Percentiles rank a stretch among this genome's conserved stretches.
Evolutionary conservation across 352 stramenopile species (phyloP).

Genomic region (Globisporangium perplexum): DNA sequence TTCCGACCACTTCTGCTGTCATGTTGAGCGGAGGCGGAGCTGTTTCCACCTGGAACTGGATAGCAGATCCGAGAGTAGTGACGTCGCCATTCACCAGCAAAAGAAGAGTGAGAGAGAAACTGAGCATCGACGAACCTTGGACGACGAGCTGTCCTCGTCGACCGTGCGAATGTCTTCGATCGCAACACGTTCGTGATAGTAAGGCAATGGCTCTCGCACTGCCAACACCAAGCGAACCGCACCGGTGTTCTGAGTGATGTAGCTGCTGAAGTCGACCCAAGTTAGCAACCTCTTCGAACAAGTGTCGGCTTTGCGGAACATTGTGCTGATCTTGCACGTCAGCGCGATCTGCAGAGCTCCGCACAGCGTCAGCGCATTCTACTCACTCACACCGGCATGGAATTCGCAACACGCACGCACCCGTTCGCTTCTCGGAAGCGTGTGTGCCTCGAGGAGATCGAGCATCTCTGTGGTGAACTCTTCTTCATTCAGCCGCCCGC

Average conservation of each 20-base stretch:
- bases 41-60: conserved; percentile 25
- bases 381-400: background rate
- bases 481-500: conserved; percentile 26
- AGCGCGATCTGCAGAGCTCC: conserved; percentile 21
- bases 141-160: conserved; percentile 7
- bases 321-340: conserved; percentile 23
- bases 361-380: background rate
- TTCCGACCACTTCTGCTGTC: conserved; percentile 32
- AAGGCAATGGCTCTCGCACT: background rate
- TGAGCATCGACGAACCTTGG: conserved; percentile 1
- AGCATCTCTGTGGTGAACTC: conserved; percentile 43
- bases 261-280: conserved; percentile 42
- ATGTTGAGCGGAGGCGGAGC: conserved; percentile 22
- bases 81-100: too few relatives aligned
- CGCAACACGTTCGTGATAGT: background rate
- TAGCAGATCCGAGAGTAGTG: too few relatives aligned
- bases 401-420: conserved; percentile 9
- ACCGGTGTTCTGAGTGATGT: conserved; percentile 38
- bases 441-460: conserved; percentile 14
- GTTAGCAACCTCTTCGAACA: conserved; percentile 20
- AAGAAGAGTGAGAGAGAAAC: too few relatives aligned
- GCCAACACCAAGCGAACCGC: background rate
- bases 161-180: conserved; percentile 1
- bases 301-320: conserved; percentile 41
- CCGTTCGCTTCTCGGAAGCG: conserved; percentile 15